Conservation (phyloP, 2,329 filamentous ascomycete species). For the Scedosporium aurantiacum region DNA sequence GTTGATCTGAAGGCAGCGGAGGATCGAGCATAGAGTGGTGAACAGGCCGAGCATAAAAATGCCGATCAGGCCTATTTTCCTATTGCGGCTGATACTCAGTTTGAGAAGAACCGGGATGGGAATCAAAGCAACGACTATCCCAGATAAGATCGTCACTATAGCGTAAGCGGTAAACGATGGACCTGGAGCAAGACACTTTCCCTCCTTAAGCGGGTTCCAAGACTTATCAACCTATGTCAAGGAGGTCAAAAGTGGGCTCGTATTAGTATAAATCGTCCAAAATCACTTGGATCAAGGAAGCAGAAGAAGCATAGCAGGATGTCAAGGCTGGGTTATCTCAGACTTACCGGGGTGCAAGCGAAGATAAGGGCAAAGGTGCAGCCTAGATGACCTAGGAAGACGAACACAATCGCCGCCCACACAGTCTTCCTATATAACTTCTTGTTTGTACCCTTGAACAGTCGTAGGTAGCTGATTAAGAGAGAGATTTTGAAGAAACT, state of each 20-base stretch:
- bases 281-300: too few species aligned
- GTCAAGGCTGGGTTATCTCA: too few species aligned
- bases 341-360: constrained; percentile 34
- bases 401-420: constrained; percentile 28
- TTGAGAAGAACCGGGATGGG: constrained; percentile 37
- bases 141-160: constrained; percentile 38
- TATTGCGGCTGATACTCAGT: constrained; percentile 33
- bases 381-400: constrained; percentile 36
- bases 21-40: constrained; percentile 41
- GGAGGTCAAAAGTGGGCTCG: neutral
- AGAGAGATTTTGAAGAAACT: constrained; percentile 45
- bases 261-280: neutral
- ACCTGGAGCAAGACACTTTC: constrained; percentile 33
- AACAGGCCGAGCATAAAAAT: constrained; percentile 43
- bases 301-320: too few species aligned
- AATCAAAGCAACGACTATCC: constrained; percentile 36
- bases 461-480: constrained; percentile 38
- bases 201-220: constrained; percentile 29
- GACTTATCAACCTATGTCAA: constrained; percentile 25
- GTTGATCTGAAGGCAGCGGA: constrained; percentile 40
- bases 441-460: constrained; percentile 36
- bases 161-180: constrained; percentile 41
- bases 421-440: constrained; percentile 31
- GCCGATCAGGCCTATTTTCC: constrained; percentile 38
- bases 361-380: constrained; percentile 38